phyloP scores from a whole-genome alignment of 208 protist genomes.

The Strigomonas galati region DNA sequence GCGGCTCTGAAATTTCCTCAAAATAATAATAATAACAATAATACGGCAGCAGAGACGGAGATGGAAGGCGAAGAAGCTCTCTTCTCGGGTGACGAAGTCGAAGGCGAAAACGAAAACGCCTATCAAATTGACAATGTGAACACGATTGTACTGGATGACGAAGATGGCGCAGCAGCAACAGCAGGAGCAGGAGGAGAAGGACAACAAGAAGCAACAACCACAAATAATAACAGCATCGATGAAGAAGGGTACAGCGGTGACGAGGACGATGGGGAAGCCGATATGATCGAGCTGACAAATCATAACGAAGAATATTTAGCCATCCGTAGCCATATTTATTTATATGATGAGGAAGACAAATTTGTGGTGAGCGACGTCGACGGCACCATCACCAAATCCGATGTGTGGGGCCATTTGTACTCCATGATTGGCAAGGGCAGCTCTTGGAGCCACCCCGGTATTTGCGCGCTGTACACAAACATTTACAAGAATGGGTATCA shows the following conservation, averaged over 20 bases:
- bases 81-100: not conserved
- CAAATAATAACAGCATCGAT: slow-evolving; percentile 2
- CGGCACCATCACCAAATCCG: slow-evolving; percentile 98
- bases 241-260: too few relatives aligned
- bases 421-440: slow-evolving; percentile 78
- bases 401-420: slow-evolving; percentile 95
- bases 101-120: not conserved
- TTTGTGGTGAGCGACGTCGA: slow-evolving; percentile 98
- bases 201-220: not conserved
- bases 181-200: not conserved
- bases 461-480: slow-evolving; percentile 91
- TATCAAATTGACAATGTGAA: too few relatives aligned
- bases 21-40: too few relatives aligned
- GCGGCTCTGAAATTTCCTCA: too few relatives aligned
- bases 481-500: slow-evolving; percentile 95
- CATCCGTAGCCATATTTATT: slow-evolving; percentile 89
- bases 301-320: slow-evolving; percentile 33
- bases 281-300: too few relatives aligned
- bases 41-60: too few relatives aligned
- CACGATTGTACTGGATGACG: too few relatives aligned
- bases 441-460: slow-evolving; percentile 96
- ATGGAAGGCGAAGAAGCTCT: not conserved
- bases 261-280: too few relatives aligned
- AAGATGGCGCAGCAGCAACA: too few relatives aligned
- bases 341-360: slow-evolving; percentile 89